Evolutionary conservation across 140 eudicot species (phyloP), one percentile per base, ranked within the genome.

Genomic region (Bidens hawaiensis): DNA sequence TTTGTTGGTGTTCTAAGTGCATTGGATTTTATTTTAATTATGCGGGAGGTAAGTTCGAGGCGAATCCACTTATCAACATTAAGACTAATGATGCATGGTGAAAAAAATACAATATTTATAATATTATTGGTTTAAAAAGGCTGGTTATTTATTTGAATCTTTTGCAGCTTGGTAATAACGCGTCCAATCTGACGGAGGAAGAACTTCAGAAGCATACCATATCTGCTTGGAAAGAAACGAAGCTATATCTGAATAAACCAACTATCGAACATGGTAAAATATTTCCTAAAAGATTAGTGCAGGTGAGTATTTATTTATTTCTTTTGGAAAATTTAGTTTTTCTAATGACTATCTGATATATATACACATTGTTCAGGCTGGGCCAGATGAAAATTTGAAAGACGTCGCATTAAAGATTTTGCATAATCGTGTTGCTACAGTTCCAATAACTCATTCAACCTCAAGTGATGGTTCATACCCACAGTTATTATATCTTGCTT

Each of bases 171-270:
- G 95, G 98, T 34, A 82, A 31, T 82, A 89, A 79, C 42, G 98
- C 95, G 25, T 87, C 98, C 52, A 87, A 84, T 81, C 65, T 91
- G 71, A 91, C 98, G 46, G 98, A 87, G 72, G 98, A 91, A 82
- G 98, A 91, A 75, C 96, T 91, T 21, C 96, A 87, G 72, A 91
- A 91, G 10, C 98, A 91, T 76, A 91, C 98, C 15, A 87, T 91
- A 76, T 85, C 86, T 74, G 98, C 96, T 23, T 91, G 98, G 98
- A 91, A 91, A 82, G 96, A 91, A 71, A 91, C 89, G 26, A 91
- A 91, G 45, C 66, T 72, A 59, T 85, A 75, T 70, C 55, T 82
- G 52, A 82, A 47, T 27, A 82, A 83, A 80, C 96, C 87, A 81
- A 51, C 67, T 60, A 77, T 53, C 68, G 88, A 85, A 36, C 89